Evolutionary conservation across 2,329 filamentous ascomycete species (phyloP), one percentile per base, ranked within the genome.

Genomic region (Hypoxylon sp.): DNA sequence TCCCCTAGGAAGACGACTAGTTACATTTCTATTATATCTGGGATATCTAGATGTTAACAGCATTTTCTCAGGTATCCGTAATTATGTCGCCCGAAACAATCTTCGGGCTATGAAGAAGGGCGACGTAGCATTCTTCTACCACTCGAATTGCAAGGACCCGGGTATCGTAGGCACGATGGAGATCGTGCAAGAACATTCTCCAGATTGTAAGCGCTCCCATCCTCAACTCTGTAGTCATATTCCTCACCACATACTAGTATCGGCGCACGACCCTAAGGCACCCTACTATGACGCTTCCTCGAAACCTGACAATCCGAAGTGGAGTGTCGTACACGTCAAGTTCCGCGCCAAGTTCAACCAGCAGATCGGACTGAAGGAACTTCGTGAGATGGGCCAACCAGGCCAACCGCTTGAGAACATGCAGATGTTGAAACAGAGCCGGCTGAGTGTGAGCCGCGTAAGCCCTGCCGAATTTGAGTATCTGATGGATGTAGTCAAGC

Each of bases 121-220:
- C 55, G 96, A 99, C 77, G 85, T 94, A 32, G 94, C 94, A 27
- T 98, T 99, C 82, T 98, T 99, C 82, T 98, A 98, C 78, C 95
- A 98, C 80, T 97, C 93, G 51, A 97, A 96, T 75, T 96, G 93
- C 81, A 97, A 97, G 78, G 88, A 91, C 24, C 94, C 94, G 0
- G 95, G 93, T 2, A 93, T 98, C 52, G 93, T 91, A 1, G 94
- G 94, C 1, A 88, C 91, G 17, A 94, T 97, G 92, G 92, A 96
- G 75, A 92, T 99, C 69, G 94, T 97, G 15, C 86, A 88, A 71
- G 94, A 97, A 77, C 92, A 93, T 72, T 91, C 91, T 1, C 87
- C 93, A 7, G 96, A 99, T 75, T 82, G 92, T 93, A 81, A 73
- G 87, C 80, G n/a, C 19, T 27, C 47, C 17, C 10, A 21, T 24